Conservation (phyloP, 2,329 filamentous ascomycete genomes). For the Leptodontidium sp. region DNA sequence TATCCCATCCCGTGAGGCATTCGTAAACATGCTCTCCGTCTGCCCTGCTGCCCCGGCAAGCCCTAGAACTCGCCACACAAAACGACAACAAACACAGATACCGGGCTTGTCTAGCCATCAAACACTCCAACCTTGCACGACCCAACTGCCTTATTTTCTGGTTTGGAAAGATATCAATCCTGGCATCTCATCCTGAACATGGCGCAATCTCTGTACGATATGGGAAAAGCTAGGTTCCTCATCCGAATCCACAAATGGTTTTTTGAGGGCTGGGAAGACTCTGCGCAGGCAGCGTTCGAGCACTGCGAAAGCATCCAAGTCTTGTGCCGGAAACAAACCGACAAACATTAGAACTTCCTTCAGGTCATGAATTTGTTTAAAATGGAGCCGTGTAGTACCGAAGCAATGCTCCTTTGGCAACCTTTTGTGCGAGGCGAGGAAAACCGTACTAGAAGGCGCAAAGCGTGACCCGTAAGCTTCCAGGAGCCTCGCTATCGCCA, state of each 20-base stretch:
- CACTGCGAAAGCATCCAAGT: neutral
- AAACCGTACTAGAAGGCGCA: conserved; percentile 7
- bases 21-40: neutral
- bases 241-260: conserved; percentile 5
- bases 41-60: too few species aligned
- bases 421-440: conserved; percentile 15
- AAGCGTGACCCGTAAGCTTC: neutral
- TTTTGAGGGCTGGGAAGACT: conserved; percentile 13
- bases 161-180: conserved; percentile 9
- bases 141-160: neutral
- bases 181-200: conserved; percentile 13
- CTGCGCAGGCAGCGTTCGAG: too few species aligned
- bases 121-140: neutral
- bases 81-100: too few species aligned
- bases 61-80: too few species aligned
- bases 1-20: neutral
- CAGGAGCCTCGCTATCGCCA: conserved; percentile 10
- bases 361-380: conserved; percentile 10
- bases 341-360: conserved; percentile 15
- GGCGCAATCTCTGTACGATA: conserved; percentile 11
- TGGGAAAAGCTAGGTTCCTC: conserved; percentile 10
- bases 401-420: conserved; percentile 12
- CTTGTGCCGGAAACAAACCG: conserved; percentile 11
- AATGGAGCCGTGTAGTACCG: conserved; percentile 5
- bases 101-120: too few species aligned